Conservation (phyloP, 2,329 filamentous ascomycete species). For the Pseudopithomyces chartarum region DNA sequence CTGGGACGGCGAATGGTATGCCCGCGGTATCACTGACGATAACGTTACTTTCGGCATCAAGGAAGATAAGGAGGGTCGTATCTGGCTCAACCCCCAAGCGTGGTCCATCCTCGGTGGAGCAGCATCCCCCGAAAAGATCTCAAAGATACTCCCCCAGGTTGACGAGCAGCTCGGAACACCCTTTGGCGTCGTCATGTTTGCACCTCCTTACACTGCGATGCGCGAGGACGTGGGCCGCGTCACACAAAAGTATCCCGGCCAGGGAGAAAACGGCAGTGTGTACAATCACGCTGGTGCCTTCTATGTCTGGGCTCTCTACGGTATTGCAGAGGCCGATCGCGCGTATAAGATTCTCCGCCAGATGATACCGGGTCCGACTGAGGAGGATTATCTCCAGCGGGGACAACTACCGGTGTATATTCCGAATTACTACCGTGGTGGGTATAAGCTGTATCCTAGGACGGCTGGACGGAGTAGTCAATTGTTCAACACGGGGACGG, state of each 20-base stretch:
- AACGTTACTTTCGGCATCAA: slow-evolving; percentile 58
- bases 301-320: slow-evolving; percentile 61
- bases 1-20: slow-evolving; percentile 63
- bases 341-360: slow-evolving; percentile 58
- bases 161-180: slow-evolving; percentile 59
- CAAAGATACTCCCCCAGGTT: slow-evolving; percentile 54
- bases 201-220: slow-evolving; percentile 60
- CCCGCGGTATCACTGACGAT: slow-evolving; percentile 63
- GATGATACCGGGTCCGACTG: slow-evolving; percentile 59
- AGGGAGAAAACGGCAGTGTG: slow-evolving; percentile 63
- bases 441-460: slow-evolving; percentile 51
- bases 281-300: slow-evolving; percentile 64
- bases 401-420: slow-evolving; percentile 64
- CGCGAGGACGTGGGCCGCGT: slow-evolving; percentile 64
- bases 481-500: slow-evolving; percentile 64
- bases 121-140: slow-evolving; percentile 50
- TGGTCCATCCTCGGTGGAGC: slow-evolving; percentile 62
- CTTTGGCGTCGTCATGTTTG: slow-evolving; percentile 62
- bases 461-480: slow-evolving; percentile 63
- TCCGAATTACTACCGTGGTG: slow-evolving; percentile 64
- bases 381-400: slow-evolving; percentile 57
- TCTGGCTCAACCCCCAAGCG: slow-evolving; percentile 64
- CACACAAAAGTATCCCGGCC: slow-evolving; percentile 63
- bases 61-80: slow-evolving; percentile 58
- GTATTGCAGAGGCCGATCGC: slow-evolving; percentile 55